Base-by-base conservation (phyloP, 805 yeast genomes). In the Candida quercuum region DNA sequence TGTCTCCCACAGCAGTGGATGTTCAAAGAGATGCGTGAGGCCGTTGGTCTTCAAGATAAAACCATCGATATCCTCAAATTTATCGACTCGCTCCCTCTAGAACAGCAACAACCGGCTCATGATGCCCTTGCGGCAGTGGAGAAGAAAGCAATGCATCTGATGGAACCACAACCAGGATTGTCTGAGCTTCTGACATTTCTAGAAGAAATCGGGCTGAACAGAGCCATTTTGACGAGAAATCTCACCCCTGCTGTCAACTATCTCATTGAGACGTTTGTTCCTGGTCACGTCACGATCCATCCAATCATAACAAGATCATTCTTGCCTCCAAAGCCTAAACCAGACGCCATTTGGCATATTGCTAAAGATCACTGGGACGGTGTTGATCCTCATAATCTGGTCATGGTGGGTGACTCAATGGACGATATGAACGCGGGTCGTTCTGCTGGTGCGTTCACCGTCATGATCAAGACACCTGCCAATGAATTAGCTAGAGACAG, bases 341-440 rank as follows among this genome's bases (percentile, higher is more conserved):
- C 86, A 0, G 73, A 70, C 31, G 86, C 87, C 3, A 52, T 81
- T 28, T 52, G 73, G 16, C 74, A 77, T 45, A 79, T 81, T 18
- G 73, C 80, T 3, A 41, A 61, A 27, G 23, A 29, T 19, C 35
- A 48, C 4, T 74, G 83, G 78, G 13, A 29, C n/a, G 65, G 63
- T 2, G 34, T 72, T 14, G 47, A 56, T 1, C 74, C 83, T 0
- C 46, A 56, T 14, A 62, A 71, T 28, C 43, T 81, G 22, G 52
- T 80, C 6, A 81, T 81, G 88, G 82, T 81, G 13, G 89, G 89
- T 11, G 88, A 81, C 52, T 81, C 87, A 0, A 56, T 65, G 28
- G 88, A 81, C 56, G 89, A 81, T 49, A 76, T 81, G 78, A 59
- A 49, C 29, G 74, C 84, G 22, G 88, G 86, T 3, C 53, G 65